phyloP scores from a whole-genome alignment of 768 basidiomycete genomes.

The Tricholoma furcatifolium region DNA sequence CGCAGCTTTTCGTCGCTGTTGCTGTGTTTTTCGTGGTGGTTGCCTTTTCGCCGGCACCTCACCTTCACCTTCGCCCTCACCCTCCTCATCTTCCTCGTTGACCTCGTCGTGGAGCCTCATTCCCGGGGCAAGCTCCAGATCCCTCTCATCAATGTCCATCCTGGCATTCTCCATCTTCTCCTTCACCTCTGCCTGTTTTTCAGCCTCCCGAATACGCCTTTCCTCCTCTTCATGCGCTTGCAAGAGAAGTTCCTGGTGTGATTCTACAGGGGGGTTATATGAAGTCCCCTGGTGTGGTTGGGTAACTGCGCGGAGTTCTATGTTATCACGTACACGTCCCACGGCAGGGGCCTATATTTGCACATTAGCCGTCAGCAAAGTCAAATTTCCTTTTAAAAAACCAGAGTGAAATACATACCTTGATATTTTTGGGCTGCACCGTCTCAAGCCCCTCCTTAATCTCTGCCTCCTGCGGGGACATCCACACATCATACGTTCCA shows the following conservation, averaged over 20 bases:
- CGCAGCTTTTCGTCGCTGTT: constrained; percentile 67
- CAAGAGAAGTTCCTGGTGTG: constrained; percentile 69
- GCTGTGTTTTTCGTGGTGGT: constrained; percentile 41
- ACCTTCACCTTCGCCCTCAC: constrained; percentile 28
- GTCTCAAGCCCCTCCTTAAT: constrained; percentile 40
- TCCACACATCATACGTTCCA: constrained; percentile 70
- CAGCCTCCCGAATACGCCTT: constrained; percentile 50
- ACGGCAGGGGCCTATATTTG: constrained; percentile 45
- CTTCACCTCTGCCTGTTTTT: constrained; percentile 52
- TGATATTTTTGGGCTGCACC: constrained; percentile 43
- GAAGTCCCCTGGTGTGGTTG: constrained; percentile 82
- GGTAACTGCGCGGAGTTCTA: constrained; percentile 62
- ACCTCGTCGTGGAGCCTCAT: constrained; percentile 58
- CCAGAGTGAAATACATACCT: constrained; percentile 38
- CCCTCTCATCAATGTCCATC: constrained; percentile 28
- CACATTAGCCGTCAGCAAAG: neutral
- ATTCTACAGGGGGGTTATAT: constrained; percentile 80
- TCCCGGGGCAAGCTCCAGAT: constrained; percentile 48
- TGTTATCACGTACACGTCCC: constrained; percentile 46
- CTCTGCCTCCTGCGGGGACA: constrained; percentile 27
- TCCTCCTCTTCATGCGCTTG: constrained; percentile 69
- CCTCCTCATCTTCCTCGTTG: constrained; percentile 33
- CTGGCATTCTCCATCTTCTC: constrained; percentile 54
- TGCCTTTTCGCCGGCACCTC: constrained; percentile 36
- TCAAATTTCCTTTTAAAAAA: neutral